phyloP scores from a whole-genome alignment of 345 rosid genomes.

The Populus pruinosa region DNA sequence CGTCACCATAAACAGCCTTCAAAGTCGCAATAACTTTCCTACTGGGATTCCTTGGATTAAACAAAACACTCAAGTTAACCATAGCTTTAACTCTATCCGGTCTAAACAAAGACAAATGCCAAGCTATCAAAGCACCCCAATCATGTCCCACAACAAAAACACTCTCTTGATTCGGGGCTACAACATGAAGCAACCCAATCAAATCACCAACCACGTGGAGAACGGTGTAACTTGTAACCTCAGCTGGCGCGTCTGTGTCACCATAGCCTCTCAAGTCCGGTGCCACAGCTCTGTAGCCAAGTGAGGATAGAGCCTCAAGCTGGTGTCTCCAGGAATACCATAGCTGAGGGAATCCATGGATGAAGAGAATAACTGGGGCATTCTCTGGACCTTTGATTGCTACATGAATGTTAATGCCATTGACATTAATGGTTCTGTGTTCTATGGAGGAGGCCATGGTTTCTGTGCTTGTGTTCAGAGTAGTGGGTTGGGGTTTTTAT shows the following conservation, averaged over 20 bases:
- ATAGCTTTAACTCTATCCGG: slow-evolving; percentile 60
- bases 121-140: slow-evolving; percentile 58
- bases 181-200: slow-evolving; percentile 40
- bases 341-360: slow-evolving; percentile 14
- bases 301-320: not conserved
- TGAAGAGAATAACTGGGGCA: slow-evolving; percentile 4
- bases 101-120: slow-evolving; percentile 49
- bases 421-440: not conserved
- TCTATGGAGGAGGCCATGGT: not conserved
- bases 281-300: slow-evolving; percentile 9
- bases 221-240: not conserved
- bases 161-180: slow-evolving; percentile 32
- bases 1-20: not conserved
- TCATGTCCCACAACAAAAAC: slow-evolving; percentile 64
- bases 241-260: not conserved
- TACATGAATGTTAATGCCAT: slow-evolving; percentile 3
- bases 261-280: slow-evolving; percentile 17
- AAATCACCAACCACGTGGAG: slow-evolving; percentile 20
- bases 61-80: slow-evolving; percentile 47
- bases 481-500: not conserved
- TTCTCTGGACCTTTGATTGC: not conserved
- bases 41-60: slow-evolving; percentile 17
- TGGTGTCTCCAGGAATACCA: slow-evolving; percentile 19
- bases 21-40: not conserved
- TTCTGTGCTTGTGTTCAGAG: not conserved